Conservation (phyloP, 2,329 filamentous ascomycete genomes). For the Fusarium sp. region DNA sequence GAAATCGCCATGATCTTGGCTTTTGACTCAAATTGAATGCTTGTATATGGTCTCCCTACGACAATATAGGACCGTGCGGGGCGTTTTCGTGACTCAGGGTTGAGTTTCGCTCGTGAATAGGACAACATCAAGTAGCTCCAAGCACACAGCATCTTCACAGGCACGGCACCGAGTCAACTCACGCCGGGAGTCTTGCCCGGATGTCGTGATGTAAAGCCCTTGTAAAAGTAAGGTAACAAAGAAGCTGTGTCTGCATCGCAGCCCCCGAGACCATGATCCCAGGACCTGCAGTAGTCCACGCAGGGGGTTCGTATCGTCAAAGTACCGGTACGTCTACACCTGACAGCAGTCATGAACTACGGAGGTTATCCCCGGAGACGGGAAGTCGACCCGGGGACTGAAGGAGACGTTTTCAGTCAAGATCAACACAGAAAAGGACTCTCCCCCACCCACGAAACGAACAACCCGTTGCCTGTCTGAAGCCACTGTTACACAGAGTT, state of each 20-base stretch:
- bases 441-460: background rate
- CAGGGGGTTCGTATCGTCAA: background rate
- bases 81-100: background rate
- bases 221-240: background rate
- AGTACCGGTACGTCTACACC: background rate
- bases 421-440: background rate
- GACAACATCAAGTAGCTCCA: background rate
- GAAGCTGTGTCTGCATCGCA: background rate
- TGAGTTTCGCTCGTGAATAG: background rate
- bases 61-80: background rate
- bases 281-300: constrained; percentile 40
- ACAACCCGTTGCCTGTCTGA: background rate
- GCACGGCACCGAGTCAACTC: background rate
- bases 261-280: constrained; percentile 8
- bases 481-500: background rate
- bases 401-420: background rate
- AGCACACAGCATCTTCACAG: background rate
- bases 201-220: background rate
- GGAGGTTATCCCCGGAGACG: background rate
- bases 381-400: background rate
- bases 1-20: background rate
- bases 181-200: background rate
- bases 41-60: background rate
- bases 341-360: background rate
- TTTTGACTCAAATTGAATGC: background rate